phyloP scores from a whole-genome alignment of 768 basidiomycete species.

The Calocera cornea region DNA sequence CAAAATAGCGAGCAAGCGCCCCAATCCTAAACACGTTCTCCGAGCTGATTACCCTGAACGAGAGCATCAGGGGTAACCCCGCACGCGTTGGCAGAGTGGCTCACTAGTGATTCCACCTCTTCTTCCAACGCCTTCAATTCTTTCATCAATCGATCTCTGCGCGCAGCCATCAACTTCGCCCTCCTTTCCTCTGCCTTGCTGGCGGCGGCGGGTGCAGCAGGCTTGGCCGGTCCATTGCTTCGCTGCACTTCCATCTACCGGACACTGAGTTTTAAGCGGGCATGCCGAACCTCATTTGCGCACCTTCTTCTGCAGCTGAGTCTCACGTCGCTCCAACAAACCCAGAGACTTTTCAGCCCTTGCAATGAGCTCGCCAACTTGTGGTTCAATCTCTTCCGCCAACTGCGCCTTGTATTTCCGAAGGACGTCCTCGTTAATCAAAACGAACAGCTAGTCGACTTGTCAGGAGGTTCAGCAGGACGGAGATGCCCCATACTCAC shows the following conservation, averaged over 20 bases:
- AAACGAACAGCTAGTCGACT: conserved; percentile 49
- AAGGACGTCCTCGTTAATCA: conserved; percentile 61
- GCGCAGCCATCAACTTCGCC: conserved; percentile 48
- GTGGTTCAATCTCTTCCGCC: conserved; percentile 68
- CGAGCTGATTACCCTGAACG: background rate
- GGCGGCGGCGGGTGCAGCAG: conserved; percentile 37
- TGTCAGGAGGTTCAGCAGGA: background rate
- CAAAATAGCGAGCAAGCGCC: too few relatives aligned
- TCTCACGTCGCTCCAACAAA: conserved; percentile 47
- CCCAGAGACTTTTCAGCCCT: conserved; percentile 57
- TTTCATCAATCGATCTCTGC: conserved; percentile 52
- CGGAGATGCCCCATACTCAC: conserved; percentile 26
- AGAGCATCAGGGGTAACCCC: background rate
- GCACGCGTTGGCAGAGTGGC: background rate
- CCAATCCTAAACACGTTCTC: background rate
- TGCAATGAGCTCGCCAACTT: conserved; percentile 58
- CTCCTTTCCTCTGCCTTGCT: conserved; percentile 57
- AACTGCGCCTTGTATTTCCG: conserved; percentile 60
- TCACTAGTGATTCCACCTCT: conserved; percentile 47
- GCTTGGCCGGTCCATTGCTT: conserved; percentile 27
- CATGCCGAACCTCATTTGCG: conserved; percentile 8
- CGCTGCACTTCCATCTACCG: conserved; percentile 32
- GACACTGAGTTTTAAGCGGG: conserved; percentile 37
- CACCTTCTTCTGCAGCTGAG: conserved; percentile 51
- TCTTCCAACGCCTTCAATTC: conserved; percentile 46